Evolutionary conservation across 495 filamentous ascomycete genomes (phyloP).

Genomic region (Talaromyces ruber): DNA sequence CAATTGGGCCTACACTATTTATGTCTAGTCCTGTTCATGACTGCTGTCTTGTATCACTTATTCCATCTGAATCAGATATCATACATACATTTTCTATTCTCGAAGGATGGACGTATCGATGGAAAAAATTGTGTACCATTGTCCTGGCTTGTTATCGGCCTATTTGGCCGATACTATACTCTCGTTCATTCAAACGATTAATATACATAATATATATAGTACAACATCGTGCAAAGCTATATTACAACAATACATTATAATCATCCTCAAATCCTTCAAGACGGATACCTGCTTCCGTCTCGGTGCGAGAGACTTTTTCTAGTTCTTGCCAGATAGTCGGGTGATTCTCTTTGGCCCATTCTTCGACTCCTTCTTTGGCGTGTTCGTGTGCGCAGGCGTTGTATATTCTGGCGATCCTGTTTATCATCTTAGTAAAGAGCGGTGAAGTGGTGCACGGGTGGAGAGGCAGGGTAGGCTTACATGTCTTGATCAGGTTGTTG

Average conservation of each 20-base stretch:
- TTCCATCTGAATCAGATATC: background rate
- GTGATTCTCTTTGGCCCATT: slow-evolving; percentile 60
- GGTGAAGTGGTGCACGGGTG: background rate
- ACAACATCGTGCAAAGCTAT: background rate
- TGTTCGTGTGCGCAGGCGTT: slow-evolving; percentile 55
- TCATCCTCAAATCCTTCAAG: slow-evolving; percentile 26
- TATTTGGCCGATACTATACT: background rate
- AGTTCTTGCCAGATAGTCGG: slow-evolving; percentile 61
- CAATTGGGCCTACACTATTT: background rate
- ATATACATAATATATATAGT: background rate
- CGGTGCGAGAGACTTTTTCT: slow-evolving; percentile 19
- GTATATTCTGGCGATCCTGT: slow-evolving; percentile 62
- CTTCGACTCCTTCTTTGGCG: slow-evolving; percentile 57
- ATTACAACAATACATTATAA: background rate
- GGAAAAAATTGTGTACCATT: no score
- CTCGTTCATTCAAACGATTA: background rate
- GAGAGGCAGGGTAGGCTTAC: slow-evolving; percentile 44
- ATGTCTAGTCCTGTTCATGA: background rate
- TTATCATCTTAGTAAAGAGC: background rate
- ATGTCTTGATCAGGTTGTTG: slow-evolving; percentile 53
- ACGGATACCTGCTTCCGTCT: slow-evolving; percentile 27
- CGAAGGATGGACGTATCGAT: no score
- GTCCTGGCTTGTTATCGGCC: no score
- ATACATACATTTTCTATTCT: background rate
- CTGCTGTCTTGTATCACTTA: background rate